phyloP scores from a whole-genome alignment of 345 rosid genomes.

The Citrus mangshanensis region DNA sequence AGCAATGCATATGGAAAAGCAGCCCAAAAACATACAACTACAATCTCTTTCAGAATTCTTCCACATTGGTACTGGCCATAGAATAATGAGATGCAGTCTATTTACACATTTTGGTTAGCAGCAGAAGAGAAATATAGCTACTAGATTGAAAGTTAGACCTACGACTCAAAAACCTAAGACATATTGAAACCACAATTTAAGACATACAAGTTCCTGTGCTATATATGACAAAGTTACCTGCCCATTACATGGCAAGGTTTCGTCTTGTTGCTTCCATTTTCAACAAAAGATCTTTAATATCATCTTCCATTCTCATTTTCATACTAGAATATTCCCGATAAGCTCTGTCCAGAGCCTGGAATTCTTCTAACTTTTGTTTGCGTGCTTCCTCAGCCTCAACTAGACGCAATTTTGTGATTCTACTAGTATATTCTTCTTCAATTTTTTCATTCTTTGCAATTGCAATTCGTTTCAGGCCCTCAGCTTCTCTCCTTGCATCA shows the following conservation, averaged over 20 bases:
- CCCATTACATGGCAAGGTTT: constrained; percentile 52
- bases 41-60: not conserved
- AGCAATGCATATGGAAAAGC: no score
- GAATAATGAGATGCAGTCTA: no score
- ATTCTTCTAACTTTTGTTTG: constrained; percentile 64
- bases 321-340: constrained; percentile 64
- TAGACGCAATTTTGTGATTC: constrained; percentile 60
- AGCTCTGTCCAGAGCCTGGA: constrained; percentile 71
- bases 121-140: not conserved
- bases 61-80: not conserved
- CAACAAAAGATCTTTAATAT: constrained; percentile 71
- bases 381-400: constrained; percentile 63
- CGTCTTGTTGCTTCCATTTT: constrained; percentile 87
- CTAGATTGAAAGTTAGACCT: constrained; percentile 14
- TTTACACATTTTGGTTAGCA: not conserved
- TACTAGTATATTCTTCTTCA: constrained; percentile 62
- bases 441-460: constrained; percentile 68
- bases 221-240: constrained; percentile 3
- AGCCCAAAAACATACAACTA: no score
- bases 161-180: constrained; percentile 11
- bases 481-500: constrained; percentile 88
- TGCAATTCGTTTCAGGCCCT: constrained; percentile 78
- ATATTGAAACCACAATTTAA: constrained; percentile 8
- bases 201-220: not conserved
- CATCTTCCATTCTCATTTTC: constrained; percentile 93